Percentiles rank a stretch among this genome's conserved stretches.
Evolutionary conservation across 192 early-diverging fungal genomes (phyloP).

Genomic region (Entrophospora sp.): DNA sequence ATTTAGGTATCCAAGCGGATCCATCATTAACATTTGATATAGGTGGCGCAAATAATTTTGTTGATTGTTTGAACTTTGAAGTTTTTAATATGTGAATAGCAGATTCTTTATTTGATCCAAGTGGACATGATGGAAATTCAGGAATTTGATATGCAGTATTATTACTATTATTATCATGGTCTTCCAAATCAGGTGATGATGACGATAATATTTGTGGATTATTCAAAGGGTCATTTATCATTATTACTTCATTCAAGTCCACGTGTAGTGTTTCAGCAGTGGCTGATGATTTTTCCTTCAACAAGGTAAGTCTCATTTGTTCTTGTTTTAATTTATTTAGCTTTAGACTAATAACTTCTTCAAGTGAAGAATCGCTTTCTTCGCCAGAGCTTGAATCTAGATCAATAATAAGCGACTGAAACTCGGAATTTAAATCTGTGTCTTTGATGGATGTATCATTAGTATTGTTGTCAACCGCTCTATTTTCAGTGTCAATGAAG

Average conservation of each 20-base stretch:
- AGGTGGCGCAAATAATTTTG: not conserved
- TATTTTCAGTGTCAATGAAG: not conserved
- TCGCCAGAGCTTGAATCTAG: not conserved
- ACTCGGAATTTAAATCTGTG: too few species aligned
- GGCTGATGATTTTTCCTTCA: not conserved
- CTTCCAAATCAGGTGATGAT: not conserved
- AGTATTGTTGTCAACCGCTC: too few species aligned
- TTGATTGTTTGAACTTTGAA: slow-evolving; percentile 3
- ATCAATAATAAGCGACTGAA: too few species aligned
- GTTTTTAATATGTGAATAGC: not conserved
- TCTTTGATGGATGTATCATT: too few species aligned
- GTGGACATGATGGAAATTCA: not conserved
- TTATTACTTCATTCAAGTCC: not conserved
- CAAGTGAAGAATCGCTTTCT: not conserved
- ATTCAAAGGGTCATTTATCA: not conserved
- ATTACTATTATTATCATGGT: not conserved
- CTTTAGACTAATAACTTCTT: not conserved
- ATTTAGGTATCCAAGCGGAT: slow-evolving; percentile 9
- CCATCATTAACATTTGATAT: not conserved
- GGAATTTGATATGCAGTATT: not conserved
- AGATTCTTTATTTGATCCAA: not conserved
- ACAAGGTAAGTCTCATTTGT: not conserved
- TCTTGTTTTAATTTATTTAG: not conserved
- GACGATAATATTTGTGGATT: not conserved
- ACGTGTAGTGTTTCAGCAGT: too few species aligned